These are phyloP conservation scores for Cryptococcus sp. DNA, from an alignment of 1,284 basidiomycete genomes.

Conservation along the genomic window DNA sequence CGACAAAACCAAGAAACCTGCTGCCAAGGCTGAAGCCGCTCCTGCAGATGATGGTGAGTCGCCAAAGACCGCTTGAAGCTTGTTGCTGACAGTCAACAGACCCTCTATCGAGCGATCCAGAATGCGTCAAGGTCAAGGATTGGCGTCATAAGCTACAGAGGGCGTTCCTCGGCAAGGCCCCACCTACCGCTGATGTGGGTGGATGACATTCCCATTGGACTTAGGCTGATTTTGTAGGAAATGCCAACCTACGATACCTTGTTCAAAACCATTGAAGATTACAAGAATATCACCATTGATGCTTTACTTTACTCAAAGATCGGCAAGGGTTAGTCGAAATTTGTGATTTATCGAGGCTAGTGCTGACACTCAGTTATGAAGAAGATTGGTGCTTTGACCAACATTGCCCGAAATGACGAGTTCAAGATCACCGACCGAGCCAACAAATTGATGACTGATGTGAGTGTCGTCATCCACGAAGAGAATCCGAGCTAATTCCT, in stretches of 20 bases:
- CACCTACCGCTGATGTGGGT: slow-evolving; percentile 42
- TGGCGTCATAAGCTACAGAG: slow-evolving; percentile 90
- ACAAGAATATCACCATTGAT: slow-evolving; percentile 75
- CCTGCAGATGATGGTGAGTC: slow-evolving; percentile 33
- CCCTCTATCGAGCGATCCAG: slow-evolving; percentile 59
- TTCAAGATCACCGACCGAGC: slow-evolving; percentile 77
- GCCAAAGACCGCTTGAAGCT: neutral
- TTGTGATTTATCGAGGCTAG: neutral
- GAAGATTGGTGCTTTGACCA: slow-evolving; percentile 70
- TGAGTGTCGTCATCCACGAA: slow-evolving; percentile 15
- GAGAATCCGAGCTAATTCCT: neutral
- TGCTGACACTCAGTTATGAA: slow-evolving; percentile 67
- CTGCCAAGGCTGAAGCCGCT: slow-evolving; percentile 24
- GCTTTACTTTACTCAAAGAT: slow-evolving; percentile 93
- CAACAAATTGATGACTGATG: slow-evolving; percentile 49
- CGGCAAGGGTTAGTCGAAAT: slow-evolving; percentile 59
- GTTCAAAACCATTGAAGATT: slow-evolving; percentile 78
- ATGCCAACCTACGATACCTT: slow-evolving; percentile 71
- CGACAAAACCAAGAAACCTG: slow-evolving; percentile 26
- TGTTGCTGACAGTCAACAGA: slow-evolving; percentile 20
- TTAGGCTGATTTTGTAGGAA: slow-evolving; percentile 53
- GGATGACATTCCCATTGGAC: neutral
- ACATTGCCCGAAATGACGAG: slow-evolving; percentile 76
- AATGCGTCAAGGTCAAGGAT: slow-evolving; percentile 70
- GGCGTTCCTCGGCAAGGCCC: slow-evolving; percentile 66